Base-by-base conservation (phyloP, 176 grass and related monocot species). In the Rhynchospora pubera region DNA sequence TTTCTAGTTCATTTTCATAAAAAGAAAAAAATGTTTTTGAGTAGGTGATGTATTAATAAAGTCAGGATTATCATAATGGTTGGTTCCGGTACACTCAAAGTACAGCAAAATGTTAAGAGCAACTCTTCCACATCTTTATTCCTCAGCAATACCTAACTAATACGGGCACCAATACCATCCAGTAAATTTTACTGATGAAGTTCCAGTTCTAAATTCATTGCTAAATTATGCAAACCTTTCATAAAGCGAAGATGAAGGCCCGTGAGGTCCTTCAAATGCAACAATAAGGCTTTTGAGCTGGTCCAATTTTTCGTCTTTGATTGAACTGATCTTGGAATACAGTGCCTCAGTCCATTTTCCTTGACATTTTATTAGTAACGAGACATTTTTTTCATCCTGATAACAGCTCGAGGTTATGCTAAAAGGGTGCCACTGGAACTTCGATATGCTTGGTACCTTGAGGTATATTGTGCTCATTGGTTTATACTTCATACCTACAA, bases 361-460 rank as follows among this genome's bases (percentile, higher is more conserved):
- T 11, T 89, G 84, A 79, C 84, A 79, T 70, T 89, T 86, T 57
- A 86, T 30, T 60, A 89, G 43, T n/a, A 89, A 58, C 11, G 79
- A 86, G 18, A 86, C 34, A 39, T 65, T 82, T 7, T 78, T 73
- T 15, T 53, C 62, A 61, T 85, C 72, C 62, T 69, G 83, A 53
- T 57, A 62, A 68, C 79, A 83, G 58, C 84, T 89, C 7, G 87
- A 86, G 44, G 72, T 89, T 24, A 89, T 86, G 84, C 51, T 89
- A 53, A 89, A 89, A 47, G 87, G 87, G 48, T 89, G 87, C 87
- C 87, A 89, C 23, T 89, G 79, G 15, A 83, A 79, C n/a, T 60
- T 86, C 3, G 87, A 89, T 89, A 89, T 79, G 19, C 58, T 79
- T 21, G 79, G 71, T 64, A 89, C 70, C 55, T 89, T 89, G 6